Percentiles rank a stretch among this genome's conserved stretches.
Conservation (phyloP, 75 land plant species). For the Picea glauca region DNA sequence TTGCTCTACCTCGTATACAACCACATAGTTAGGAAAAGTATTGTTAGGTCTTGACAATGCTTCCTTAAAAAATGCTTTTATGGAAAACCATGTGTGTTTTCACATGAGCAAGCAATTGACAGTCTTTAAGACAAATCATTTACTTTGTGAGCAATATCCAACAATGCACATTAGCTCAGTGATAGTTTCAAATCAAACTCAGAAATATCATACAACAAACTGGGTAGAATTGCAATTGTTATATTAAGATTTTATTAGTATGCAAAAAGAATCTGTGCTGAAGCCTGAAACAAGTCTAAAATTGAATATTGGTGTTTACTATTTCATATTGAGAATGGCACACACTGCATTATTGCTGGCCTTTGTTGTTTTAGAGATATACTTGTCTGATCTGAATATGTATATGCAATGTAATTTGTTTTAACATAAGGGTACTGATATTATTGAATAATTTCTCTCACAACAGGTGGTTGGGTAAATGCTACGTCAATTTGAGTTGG, state of each 20-base stretch:
- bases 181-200: neutral
- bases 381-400: neutral
- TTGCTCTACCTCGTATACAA: too few relatives aligned
- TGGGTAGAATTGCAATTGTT: neutral
- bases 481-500: constrained; percentile 6
- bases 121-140: too few relatives aligned
- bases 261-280: neutral
- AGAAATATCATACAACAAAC: neutral
- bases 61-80: too few relatives aligned
- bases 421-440: neutral
- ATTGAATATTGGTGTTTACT: neutral
- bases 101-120: too few relatives aligned
- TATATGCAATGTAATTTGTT: neutral
- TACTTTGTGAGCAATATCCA: too few relatives aligned
- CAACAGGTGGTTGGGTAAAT: constrained; percentile 9
- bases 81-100: too few relatives aligned
- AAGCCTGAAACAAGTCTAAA: neutral
- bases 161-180: too few relatives aligned
- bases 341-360: neutral
- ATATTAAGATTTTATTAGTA: neutral
- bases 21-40: too few relatives aligned
- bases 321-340: neutral
- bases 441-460: neutral
- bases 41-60: too few relatives aligned
- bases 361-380: constrained; percentile 3